phyloP scores from a whole-genome alignment of 768 basidiomycete genomes.

The Mrakia blollopis region DNA sequence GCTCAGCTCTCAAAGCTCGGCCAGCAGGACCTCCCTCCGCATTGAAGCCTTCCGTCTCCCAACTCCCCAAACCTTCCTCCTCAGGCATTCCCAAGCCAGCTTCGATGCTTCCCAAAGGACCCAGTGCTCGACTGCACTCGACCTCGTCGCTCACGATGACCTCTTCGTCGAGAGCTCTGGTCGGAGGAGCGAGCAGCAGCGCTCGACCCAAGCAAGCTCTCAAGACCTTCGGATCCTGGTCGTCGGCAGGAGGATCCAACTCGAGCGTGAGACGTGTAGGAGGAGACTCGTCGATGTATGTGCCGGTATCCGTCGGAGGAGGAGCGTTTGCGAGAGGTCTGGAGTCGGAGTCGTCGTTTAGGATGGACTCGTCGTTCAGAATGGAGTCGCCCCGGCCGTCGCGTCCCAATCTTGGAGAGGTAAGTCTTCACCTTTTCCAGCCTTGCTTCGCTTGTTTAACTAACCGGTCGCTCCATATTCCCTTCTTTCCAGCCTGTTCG shows the following conservation, averaged over 20 bases:
- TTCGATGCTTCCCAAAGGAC: not conserved
- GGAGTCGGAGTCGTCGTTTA: conserved; percentile 11
- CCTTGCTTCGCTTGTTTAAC: not conserved
- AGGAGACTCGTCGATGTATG: not conserved
- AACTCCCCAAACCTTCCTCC: conserved; percentile 18
- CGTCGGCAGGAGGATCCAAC: not conserved
- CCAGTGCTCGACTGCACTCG: not conserved
- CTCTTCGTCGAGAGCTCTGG: not conserved
- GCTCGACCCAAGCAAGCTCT: not conserved
- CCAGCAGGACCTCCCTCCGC: not conserved
- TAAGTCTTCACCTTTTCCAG: not conserved
- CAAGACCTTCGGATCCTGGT: conserved; percentile 10
- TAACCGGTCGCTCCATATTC: too few relatives aligned
- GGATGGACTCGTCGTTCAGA: conserved; percentile 17
- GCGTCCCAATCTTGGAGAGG: conserved; percentile 12
- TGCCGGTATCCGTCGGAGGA: not conserved
- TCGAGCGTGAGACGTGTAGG: not conserved
- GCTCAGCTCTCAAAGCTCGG: not conserved
- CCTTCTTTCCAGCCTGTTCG: not conserved
- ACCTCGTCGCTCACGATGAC: not conserved
- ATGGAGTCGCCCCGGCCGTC: conserved; percentile 8
- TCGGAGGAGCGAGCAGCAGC: not conserved
- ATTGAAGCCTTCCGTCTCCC: not conserved
- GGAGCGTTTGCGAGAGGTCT: not conserved
- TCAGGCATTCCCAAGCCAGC: not conserved